Conservation (phyloP, 2,329 filamentous ascomycete genomes). For the Penicillium sp. region DNA sequence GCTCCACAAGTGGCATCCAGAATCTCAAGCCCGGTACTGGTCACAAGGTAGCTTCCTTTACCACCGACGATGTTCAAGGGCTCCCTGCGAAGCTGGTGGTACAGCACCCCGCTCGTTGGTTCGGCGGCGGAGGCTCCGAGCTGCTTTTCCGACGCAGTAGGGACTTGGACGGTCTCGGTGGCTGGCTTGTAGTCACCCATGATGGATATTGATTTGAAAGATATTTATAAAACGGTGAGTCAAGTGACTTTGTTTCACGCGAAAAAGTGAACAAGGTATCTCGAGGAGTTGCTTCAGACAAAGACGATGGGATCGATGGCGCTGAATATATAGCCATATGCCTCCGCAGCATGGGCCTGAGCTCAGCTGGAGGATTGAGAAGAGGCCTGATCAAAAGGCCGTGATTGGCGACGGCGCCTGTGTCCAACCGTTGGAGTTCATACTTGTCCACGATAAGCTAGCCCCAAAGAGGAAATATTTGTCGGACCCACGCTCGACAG, state of each 20-base stretch:
- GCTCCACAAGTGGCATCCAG: conserved; percentile 73
- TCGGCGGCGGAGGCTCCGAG: neutral
- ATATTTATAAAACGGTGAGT: neutral
- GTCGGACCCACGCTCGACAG: conserved; percentile 22
- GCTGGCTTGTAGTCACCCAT: conserved; percentile 27
- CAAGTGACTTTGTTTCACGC: neutral
- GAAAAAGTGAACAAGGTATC: neutral
- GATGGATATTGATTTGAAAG: neutral
- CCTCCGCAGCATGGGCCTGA: neutral
- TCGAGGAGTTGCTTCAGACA: neutral
- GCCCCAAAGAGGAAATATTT: conserved; percentile 26
- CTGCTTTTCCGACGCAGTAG: neutral
- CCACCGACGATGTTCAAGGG: conserved; percentile 49
- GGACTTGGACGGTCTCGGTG: neutral
- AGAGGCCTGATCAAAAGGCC: neutral
- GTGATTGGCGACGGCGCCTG: conserved; percentile 7
- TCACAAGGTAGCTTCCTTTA: conserved; percentile 49
- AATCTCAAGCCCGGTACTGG: conserved; percentile 57
- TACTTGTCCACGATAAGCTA: conserved; percentile 9
- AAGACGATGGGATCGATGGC: neutral
- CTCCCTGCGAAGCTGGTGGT: conserved; percentile 48
- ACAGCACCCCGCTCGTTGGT: conserved; percentile 44
- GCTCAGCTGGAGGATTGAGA: neutral
- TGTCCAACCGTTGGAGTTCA: conserved; percentile 6
- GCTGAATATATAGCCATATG: neutral